Evolutionary conservation across 352 stramenopile species (phyloP), one percentile per base, ranked within the genome.

Genomic region (Phytopythium delawarense): DNA sequence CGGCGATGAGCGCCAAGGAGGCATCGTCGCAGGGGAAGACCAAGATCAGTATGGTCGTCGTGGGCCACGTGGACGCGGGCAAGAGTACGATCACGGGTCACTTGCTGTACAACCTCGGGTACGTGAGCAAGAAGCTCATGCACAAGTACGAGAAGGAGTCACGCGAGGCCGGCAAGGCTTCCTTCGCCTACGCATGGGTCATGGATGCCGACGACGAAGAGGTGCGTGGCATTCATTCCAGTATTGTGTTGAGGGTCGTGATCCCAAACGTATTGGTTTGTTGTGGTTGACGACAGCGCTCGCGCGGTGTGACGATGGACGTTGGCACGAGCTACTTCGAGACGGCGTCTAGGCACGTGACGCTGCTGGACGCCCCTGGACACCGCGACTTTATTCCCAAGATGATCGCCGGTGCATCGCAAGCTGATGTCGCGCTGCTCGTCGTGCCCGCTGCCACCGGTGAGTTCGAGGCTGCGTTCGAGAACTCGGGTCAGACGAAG

Each of bases 61-160:
- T 98, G 40, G 97, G 97, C 18, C 97, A 99, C 65, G 97, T 99
- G 16, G 97, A 99, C 76, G 92, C 94, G 4, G 97, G 97, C 35
- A 99, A 99, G 82, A 98, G 91, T 49, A 99, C 97, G 1, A 88
- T 99, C 63, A 99, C 96, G 50, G 97, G 97, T 1, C 96, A 98
- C 61, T 76, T 99, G 68, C 79, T 99, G 18, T 92, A 96, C 65
- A 81, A 94, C 37, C 71, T 97, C 0, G 87, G 90, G 48, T 93
- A 97, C 72, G 87, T 97, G 64, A 92, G 75, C 72, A 78, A 92
- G 66, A 75, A 80, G 37, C 70, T 90, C 32, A 91, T 97, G 78
- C 90, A 96, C 75, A 97, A 98, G 76, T 96, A 93, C 63, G 86
- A 96, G 63, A 96, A 95, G 61, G 88, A 97, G 61, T 92, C 92